Conservation (phyloP, 345 rosid species). For the Lepidium didymum region DNA sequence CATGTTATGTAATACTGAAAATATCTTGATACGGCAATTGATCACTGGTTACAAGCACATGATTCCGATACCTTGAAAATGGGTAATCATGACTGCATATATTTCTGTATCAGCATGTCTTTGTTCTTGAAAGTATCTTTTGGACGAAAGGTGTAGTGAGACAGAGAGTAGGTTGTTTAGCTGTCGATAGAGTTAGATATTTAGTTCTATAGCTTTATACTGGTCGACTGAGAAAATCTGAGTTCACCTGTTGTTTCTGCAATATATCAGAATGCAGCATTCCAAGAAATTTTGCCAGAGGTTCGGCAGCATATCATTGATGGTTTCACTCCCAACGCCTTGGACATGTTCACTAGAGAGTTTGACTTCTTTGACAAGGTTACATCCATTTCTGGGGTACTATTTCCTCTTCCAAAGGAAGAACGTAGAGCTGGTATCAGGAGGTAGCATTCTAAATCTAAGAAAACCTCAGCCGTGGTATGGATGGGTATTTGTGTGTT, state of each 20-base stretch:
- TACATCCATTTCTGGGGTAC: conserved; percentile 84
- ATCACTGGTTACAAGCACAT: neutral
- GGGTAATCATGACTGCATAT: conserved; percentile 3
- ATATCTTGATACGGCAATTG: neutral
- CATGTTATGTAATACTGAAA: neutral
- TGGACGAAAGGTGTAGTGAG: neutral
- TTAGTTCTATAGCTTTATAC: neutral
- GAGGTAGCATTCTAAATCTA: conserved; percentile 38
- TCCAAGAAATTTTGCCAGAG: conserved; percentile 69
- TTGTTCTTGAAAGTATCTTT: neutral
- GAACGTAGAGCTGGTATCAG: conserved; percentile 96
- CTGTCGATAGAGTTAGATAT: neutral
- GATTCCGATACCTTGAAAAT: neutral
- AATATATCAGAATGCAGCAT: conserved; percentile 60
- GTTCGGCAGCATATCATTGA: conserved; percentile 84
- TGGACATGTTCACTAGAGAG: conserved; percentile 73
- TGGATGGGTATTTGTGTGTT: neutral
- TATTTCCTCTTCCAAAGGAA: conserved; percentile 79
- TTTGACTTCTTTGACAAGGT: conserved; percentile 93
- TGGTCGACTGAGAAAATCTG: neutral
- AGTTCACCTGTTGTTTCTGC: neutral
- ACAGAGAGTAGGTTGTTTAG: neutral
- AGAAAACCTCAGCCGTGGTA: neutral
- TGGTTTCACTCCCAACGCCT: conserved; percentile 76
- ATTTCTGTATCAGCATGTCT: neutral